Evolutionary conservation across 1,284 basidiomycete genomes (phyloP).

Genomic region (Cryptococcus sp.): DNA sequence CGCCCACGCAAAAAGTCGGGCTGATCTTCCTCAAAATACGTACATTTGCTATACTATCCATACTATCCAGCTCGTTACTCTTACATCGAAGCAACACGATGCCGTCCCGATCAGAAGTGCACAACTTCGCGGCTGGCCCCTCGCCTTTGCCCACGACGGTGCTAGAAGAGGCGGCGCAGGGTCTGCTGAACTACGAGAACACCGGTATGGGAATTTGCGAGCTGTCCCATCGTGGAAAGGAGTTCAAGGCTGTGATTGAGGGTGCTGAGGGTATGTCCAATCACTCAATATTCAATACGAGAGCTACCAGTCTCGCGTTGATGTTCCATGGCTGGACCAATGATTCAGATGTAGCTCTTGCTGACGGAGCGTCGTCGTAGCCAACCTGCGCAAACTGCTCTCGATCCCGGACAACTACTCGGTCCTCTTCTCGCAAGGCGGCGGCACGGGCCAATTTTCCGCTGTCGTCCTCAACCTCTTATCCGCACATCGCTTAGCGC

Average conservation of each 20-base stretch:
- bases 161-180: slow-evolving; percentile 70
- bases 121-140: slow-evolving; percentile 91
- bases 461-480: slow-evolving; percentile 85
- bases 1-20: neutral
- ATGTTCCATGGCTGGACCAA: neutral
- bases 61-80: neutral
- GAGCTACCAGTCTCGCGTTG: neutral
- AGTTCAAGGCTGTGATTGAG: slow-evolving; percentile 73
- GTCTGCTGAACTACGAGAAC: slow-evolving; percentile 78
- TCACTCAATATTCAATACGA: neutral
- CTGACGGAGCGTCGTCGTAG: slow-evolving; percentile 22
- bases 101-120: slow-evolving; percentile 56
- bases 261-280: slow-evolving; percentile 60
- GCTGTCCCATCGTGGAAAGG: slow-evolving; percentile 87
- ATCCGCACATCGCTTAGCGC: slow-evolving; percentile 59
- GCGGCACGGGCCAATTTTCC: slow-evolving; percentile 86
- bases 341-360: too few species aligned
- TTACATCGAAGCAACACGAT: slow-evolving; percentile 3
- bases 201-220: slow-evolving; percentile 93
- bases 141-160: slow-evolving; percentile 82
- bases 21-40: neutral
- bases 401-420: slow-evolving; percentile 78
- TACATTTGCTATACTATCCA: neutral
- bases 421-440: slow-evolving; percentile 89
- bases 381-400: slow-evolving; percentile 71